phyloP scores from a whole-genome alignment of 208 protist species.

The Tritrichomonas musculus region DNA sequence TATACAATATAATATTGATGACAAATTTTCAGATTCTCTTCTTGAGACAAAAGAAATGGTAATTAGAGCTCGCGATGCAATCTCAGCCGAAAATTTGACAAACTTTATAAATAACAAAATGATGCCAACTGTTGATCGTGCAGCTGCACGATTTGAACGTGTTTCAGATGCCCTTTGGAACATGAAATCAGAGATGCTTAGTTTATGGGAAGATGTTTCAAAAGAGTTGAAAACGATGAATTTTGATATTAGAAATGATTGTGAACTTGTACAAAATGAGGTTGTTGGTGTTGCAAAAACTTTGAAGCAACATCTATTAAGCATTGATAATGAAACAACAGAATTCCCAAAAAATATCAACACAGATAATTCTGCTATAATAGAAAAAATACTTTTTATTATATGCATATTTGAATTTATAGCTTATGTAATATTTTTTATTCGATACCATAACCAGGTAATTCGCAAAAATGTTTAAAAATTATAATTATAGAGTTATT shows the following conservation, averaged over 20 bases:
- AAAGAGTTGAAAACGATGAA: neutral
- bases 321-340: neutral
- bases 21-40: neutral
- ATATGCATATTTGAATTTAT: neutral
- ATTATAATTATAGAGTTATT: too few relatives aligned
- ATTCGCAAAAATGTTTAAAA: neutral
- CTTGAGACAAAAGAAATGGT: neutral
- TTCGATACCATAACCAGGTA: neutral
- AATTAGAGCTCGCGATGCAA: neutral
- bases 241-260: neutral
- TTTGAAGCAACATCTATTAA: neutral
- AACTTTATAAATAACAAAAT: neutral
- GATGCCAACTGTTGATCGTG: neutral
- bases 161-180: neutral
- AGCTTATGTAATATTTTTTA: neutral
- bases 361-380: too few relatives aligned
- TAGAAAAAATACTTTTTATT: neutral
- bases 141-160: neutral
- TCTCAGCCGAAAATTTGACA: neutral
- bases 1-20: neutral
- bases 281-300: neutral
- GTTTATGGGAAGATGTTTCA: neutral
- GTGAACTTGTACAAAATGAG: neutral
- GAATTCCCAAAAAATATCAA: neutral
- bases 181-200: neutral